phyloP scores from a whole-genome alignment of 2,329 filamentous ascomycete genomes.

The Pseudogymnoascus destructans region DNA sequence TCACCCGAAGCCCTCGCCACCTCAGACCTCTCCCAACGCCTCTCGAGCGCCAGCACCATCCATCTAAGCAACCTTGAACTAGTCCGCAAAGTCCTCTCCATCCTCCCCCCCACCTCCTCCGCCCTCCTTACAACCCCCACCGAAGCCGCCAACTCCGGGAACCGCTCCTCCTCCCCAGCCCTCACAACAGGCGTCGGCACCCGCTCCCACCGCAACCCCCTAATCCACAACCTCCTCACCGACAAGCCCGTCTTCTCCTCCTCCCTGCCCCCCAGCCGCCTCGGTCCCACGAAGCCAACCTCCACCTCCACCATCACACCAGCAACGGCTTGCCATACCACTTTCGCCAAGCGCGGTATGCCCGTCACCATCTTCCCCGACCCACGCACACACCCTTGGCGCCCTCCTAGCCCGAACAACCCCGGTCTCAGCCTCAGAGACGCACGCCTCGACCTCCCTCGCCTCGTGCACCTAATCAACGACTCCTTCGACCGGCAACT shows the following conservation, averaged over 20 bases:
- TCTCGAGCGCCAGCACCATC: slow-evolving; percentile 25
- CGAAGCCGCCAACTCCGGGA: slow-evolving; percentile 51
- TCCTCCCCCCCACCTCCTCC: slow-evolving; percentile 75
- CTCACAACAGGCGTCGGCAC: slow-evolving; percentile 34
- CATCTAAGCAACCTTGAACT: slow-evolving; percentile 63
- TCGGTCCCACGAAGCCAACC: slow-evolving; percentile 25
- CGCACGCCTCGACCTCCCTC: slow-evolving; percentile 66
- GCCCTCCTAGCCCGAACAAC: slow-evolving; percentile 44
- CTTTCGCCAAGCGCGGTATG: slow-evolving; percentile 83
- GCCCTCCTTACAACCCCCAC: slow-evolving; percentile 77
- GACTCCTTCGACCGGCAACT: slow-evolving; percentile 83
- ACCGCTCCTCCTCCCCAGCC: slow-evolving; percentile 27
- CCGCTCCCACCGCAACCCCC: slow-evolving; percentile 54
- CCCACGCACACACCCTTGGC: slow-evolving; percentile 53
- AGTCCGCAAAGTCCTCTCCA: slow-evolving; percentile 53
- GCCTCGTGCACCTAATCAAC: slow-evolving; percentile 77
- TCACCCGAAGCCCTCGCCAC: background rate
- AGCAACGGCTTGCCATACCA: slow-evolving; percentile 43
- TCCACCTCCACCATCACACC: slow-evolving; percentile 23
- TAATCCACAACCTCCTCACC: slow-evolving; percentile 91
- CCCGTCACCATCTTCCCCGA: slow-evolving; percentile 74
- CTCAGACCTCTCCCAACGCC: slow-evolving; percentile 12
- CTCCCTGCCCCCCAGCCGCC: slow-evolving; percentile 64
- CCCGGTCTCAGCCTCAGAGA: slow-evolving; percentile 61
- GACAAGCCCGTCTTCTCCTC: slow-evolving; percentile 90